Evolutionary conservation across 495 filamentous ascomycete species (phyloP), one percentile per base, ranked within the genome.

Genomic region (Lasiosphaeris hirsuta): DNA sequence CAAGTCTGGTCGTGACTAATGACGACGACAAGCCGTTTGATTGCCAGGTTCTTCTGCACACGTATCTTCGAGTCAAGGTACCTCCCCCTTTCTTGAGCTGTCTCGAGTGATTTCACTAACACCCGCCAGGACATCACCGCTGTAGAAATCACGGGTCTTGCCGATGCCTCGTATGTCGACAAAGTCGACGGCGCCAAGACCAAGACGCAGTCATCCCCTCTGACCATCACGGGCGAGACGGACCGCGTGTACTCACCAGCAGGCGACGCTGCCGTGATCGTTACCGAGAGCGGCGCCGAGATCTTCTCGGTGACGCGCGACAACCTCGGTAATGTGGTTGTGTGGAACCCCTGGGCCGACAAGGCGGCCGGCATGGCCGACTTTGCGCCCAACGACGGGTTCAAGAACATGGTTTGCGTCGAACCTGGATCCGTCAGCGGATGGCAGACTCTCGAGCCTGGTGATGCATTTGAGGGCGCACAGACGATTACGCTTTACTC

Each of bases 301-400:
- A 72, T 81, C 33, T 96, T 86, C 74, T 83, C 81, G 17, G 76
- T 97, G 34, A 81, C 83, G 14, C 81, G 95, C 40, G 89, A 96
- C 71, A 90, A 87, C 63, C 75, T 99, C 54, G 75, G 75, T 52
- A 90, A 97, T 51, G 86, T 92, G 35, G 92, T 96, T 2, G 90
- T 99, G 2, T 99, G 95, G 95, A 99, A 99, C 70, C 95, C 95
- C 4, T 97, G 94, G 92, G 78, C 79, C 34, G 89, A 90, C 52
- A 93, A 92, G 72, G 87, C 89, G 7, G 80, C 80, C 61, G 81
- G 79, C 0, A 92, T 97, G 79, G 85, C 76, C 36, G 94, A 99
- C 65, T 96, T 99, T 72, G 84, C 80, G 45, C 93, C 93, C 4
- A 86, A 90, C 63, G 89, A 91, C 56, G 94, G 90, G 18, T 97